Evolutionary conservation across 164 flowering plant species (phyloP), one percentile per base, ranked within the genome.

Genomic region (Kingdonia uniflora): DNA sequence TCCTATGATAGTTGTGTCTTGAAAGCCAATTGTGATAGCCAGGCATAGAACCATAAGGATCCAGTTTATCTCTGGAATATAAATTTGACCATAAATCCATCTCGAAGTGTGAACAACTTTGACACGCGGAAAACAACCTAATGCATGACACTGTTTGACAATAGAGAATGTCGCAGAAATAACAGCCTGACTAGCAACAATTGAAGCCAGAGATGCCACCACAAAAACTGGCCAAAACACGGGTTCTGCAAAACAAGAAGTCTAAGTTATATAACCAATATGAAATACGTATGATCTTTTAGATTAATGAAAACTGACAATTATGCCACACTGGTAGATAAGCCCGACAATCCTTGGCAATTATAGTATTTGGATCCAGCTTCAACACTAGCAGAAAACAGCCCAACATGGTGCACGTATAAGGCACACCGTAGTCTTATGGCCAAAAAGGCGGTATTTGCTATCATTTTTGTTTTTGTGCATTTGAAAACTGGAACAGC

Each of bases 101-200:
- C 29, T 51, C 7, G 42, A 51, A 10, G 54, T 51, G 42, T 51
- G 54, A 8, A 51, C 42, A 16, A 51, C 42, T 25, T 51, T 51
- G 20, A 51, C 54, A 6, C 54, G 42, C 0, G 54, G 54, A 19
- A 51, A 51, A 19, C 54, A 51, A 33, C 54, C 42, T 33, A 51
- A 41, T 8, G 54, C 22, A 33, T 35, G 54, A 17, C 54, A 51
- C n/a, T 51, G 54, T 33, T 35, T 52, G 42, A 52, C 35, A 15
- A 52, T 52, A 6, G 55, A 52, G 16, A 52, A 52, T 14, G 55
- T 52, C 13, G 55, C 55, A 35, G 55, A 17, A n/a, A 52, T 52
- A 8, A 52, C 19, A 11, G 44, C 55, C 20, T 52, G 55, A 52
- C 55, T 52, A 19, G 43, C 55, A 37, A 52, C 43, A 52, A 52